Evolutionary conservation across 2,329 filamentous ascomycete genomes (phyloP), one percentile per base, ranked within the genome.

Genomic region (Dothideomycetes sp.): DNA sequence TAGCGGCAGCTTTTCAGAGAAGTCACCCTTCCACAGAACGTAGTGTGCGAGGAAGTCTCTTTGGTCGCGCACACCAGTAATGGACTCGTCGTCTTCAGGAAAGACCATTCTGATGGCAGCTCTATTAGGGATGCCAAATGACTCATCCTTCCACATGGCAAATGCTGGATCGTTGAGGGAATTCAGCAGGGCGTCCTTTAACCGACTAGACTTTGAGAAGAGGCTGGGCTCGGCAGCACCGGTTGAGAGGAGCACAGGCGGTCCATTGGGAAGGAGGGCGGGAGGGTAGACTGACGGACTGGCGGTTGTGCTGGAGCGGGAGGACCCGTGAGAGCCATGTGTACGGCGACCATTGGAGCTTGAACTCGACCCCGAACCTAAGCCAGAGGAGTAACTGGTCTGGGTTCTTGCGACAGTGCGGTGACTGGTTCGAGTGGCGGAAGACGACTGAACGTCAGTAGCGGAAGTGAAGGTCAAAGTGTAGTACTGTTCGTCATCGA

Each of bases 81-180:
- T 52, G 3, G 46, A 56, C n/a, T 62, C 57, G 31, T 63, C 53
- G 31, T 45, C 52, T 3, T 50, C 58, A 1, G 59, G 56, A 22
- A 63, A 47, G 4, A 59, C 44, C 3, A 69, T 49, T 36, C 59
- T 56, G 14, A 69, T 52, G 33, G 66, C 73, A 3, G 81, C 80
- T 48, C 72, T 74, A 52, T 89, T 89, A 3, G 82, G 79, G 32
- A 86, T 77, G 0, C 75, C 78, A 34, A 86, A 77, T 35, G 75
- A 81, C 38, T 81, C 76, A 47, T 89, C 84, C 52, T 79, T 81
- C 84, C 84, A 88, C 77, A 87, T 83, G 17, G 81, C 79, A 33
- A 87, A 65, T 16, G 85, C 79, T 0, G 84, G 83, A 53, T 84
- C 77, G 45, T 77, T 73, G 18, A 84, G 83, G 30, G 77, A 83